Evolutionary conservation across 148 eudicot genomes (phyloP), one percentile per base, ranked within the genome.

Genomic region (Linanthus parryae): DNA sequence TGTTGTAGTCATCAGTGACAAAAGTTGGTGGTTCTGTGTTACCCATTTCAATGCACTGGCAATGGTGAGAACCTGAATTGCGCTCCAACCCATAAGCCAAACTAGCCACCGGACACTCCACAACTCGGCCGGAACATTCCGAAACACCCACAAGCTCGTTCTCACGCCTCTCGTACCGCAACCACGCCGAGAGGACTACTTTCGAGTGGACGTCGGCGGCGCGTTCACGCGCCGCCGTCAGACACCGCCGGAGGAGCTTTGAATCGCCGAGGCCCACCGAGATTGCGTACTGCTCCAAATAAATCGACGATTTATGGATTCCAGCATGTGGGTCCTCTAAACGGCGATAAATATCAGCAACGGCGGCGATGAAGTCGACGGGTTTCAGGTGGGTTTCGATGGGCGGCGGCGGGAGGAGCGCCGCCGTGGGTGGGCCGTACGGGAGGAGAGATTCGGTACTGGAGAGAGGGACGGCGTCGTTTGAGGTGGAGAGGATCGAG

Each of bases 111-210:
- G 77, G 77, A 41, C 81, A 76, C 37, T 76, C 81, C 42, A 72
- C 42, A 15, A 52, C 37, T 55, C 73, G 50, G 12, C 77, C 81
- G 33, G 48, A 42, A 34, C 81, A 76, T 25, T 64, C 58, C 3
- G 73, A 69, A 3, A 56, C 44, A 18, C 73, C 82, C 19, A 66
- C 71, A 45, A 77, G 59, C 48, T 77, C 79, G 36, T 73, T 71
- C 43, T 78, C 83, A 42, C 83, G 66, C 44, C 76, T 51, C 40
- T 73, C 83, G 29, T 51, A 78, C 52, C 69, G 40, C 68, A 78
- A 51, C 83, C 83, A 78, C 44, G 79, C 76, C 3, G 83, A 71
- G 0, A 78, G 44, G 17, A 78, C 79, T 22, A 78, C 76, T 63
- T 78, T 70, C 2, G 63, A 70, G 61, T 73, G 79, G 20, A 67